Percentiles rank a stretch among this genome's conserved stretches.
Conservation (phyloP, 306 rosid species). For the Malus sylvestris region DNA sequence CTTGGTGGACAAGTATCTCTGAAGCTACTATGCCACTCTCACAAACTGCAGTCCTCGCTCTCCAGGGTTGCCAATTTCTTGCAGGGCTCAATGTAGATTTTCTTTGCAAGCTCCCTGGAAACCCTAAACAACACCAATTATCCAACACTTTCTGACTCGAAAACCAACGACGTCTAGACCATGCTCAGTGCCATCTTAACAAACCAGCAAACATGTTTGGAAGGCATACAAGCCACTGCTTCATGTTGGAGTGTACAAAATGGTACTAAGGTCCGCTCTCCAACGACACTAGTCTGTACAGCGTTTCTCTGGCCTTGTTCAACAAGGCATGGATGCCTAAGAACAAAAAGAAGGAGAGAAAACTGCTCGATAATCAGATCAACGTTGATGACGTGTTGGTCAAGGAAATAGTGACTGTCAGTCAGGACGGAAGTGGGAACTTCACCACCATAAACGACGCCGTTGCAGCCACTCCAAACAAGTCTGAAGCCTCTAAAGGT, state of each 20-base stretch:
- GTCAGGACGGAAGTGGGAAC: constrained; percentile 66
- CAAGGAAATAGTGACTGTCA: constrained; percentile 46
- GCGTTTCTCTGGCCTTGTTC: constrained; percentile 57
- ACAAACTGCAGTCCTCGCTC: constrained; percentile 31
- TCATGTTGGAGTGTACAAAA: constrained; percentile 38
- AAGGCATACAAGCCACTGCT: constrained; percentile 47
- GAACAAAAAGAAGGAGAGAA: constrained; percentile 23
- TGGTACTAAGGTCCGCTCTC: constrained; percentile 44
- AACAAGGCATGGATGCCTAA: constrained; percentile 52
- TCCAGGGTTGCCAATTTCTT: constrained; percentile 48
- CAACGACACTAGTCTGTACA: constrained; percentile 50
- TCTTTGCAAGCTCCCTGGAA: constrained; percentile 28
- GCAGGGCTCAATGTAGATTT: constrained; percentile 50
- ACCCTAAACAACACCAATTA: constrained; percentile 32
- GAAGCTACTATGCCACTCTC: constrained; percentile 18
- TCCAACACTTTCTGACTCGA: constrained; percentile 15
- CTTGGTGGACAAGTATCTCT: constrained; percentile 33
- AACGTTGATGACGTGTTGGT: constrained; percentile 25
- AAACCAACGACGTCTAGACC: constrained; percentile 47
- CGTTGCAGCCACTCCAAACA: constrained; percentile 55
- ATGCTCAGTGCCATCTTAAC: constrained; percentile 58
- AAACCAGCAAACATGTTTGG: constrained; percentile 69
- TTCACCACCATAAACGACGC: constrained; percentile 65
- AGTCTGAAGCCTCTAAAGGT: constrained; percentile 24
- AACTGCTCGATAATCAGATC: constrained; percentile 22